Evolutionary conservation across 257 asterid genomes (phyloP), one percentile per base, ranked within the genome.

Genomic region (Paraleonurus japonicus): DNA sequence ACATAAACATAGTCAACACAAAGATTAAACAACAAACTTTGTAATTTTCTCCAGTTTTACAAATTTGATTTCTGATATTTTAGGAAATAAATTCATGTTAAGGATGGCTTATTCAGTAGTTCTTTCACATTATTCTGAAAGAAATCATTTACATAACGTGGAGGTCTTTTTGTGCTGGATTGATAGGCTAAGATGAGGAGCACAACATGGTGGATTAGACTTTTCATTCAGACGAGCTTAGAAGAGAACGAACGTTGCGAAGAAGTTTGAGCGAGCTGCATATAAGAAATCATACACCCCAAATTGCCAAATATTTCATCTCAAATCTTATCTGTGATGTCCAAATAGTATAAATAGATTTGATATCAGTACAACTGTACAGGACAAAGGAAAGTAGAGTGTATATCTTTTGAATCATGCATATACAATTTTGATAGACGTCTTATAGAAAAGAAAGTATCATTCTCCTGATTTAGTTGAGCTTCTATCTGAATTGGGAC

Each of bases 261-360:
- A 84, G 83, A 89, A 87, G 84, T 89, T 89, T 23, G 92, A 87
- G 54, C 81, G 75, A 70, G 89, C 95, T 67, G 90, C 95, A 26
- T 73, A 17, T 8, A 85, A 73, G 83, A 78, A 64, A 64, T 83
- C 84, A 0, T 89, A 79, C 69, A 41, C 4, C 0, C 83, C 90
- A 24, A 70, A 62, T 75, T 89, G 96, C 85, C 96, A 89, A 72
- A 76, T 85, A 58, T 87, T 89, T 65, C 96, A 89, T 78, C 84
- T 89, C 74, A 87, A 85, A 62, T 81, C 96, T 10, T 86, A 85
- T 81, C 23, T 35, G 48, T 22, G 7, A 35, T 10, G n/a, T 19
- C 30, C 17, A 13, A 35, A 13, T 41, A 11, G n/a, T 41, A 13
- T 41, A 7, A 11, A 11, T 41, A 41, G 48, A 43, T 2, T 39